Conservation (phyloP, 805 yeast species). For the Candida maesae region DNA sequence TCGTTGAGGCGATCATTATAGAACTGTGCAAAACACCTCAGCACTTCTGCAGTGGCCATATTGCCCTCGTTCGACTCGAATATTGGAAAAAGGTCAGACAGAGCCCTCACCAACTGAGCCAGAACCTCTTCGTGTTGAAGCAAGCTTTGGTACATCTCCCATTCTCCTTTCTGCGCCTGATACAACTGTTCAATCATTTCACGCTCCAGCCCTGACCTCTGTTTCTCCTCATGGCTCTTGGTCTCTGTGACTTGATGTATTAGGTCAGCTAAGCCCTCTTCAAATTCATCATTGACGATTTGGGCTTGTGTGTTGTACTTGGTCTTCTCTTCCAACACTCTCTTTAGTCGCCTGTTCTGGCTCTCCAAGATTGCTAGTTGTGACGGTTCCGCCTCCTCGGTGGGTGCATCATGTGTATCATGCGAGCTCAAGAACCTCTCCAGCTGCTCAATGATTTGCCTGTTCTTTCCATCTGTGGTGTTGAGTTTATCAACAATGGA, state of each 20-base stretch:
- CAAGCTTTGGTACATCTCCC: conserved; percentile 9
- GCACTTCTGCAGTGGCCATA: conserved; percentile 1
- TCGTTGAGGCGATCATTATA: not conserved
- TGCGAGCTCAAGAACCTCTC: conserved; percentile 11
- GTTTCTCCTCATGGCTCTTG: conserved; percentile 6
- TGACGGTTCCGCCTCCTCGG: not conserved
- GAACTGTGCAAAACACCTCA: conserved; percentile 5
- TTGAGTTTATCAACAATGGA: conserved; percentile 15
- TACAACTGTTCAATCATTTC: conserved; percentile 5
- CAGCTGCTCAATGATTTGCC: conserved; percentile 7
- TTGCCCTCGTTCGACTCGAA: conserved; percentile 9
- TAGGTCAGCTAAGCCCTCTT: conserved; percentile 8
- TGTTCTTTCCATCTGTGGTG: conserved; percentile 7
- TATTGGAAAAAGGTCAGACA: conserved; percentile 9
- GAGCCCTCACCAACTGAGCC: conserved; percentile 6
- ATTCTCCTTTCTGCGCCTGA: conserved; percentile 12
- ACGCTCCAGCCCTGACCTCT: conserved; percentile 3
- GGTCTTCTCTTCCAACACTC: conserved; percentile 8
- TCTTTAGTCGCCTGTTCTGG: conserved; percentile 18
- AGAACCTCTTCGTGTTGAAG: conserved; percentile 12
- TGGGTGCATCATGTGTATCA: conserved; percentile 1
- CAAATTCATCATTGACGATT: conserved; percentile 15
- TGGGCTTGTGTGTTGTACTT: conserved; percentile 9
- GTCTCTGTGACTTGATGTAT: conserved; percentile 7
- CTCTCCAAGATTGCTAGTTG: conserved; percentile 9